Conservation (phyloP, 257 asterid genomes). For the Echites panduratus region DNA sequence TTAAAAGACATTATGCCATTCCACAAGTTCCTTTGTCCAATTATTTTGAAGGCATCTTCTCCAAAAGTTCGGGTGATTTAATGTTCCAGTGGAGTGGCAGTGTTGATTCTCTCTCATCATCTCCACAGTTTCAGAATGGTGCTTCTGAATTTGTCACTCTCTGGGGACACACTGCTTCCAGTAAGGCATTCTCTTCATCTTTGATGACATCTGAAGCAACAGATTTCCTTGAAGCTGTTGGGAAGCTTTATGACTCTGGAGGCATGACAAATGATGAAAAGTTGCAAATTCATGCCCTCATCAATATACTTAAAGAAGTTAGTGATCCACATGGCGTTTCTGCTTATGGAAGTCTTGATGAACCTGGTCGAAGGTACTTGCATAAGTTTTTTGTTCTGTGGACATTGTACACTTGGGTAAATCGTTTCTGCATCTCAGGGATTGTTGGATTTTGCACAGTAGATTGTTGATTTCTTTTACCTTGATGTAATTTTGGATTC, state of each 20-base stretch:
- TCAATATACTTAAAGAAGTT: conserved; percentile 72
- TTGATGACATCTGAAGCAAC: conserved; percentile 49
- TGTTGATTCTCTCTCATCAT: conserved; percentile 9
- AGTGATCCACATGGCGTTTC: conserved; percentile 49
- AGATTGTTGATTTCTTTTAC: background rate
- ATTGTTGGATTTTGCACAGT: background rate
- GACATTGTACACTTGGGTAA: background rate
- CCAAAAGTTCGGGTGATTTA: conserved; percentile 44
- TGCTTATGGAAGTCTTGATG: conserved; percentile 92
- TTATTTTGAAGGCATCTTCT: conserved; percentile 65
- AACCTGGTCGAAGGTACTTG: conserved; percentile 79
- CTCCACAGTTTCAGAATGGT: conserved; percentile 46
- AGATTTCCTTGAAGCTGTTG: conserved; percentile 56
- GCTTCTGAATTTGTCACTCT: conserved; percentile 30
- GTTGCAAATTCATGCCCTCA: conserved; percentile 69
- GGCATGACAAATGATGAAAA: conserved; percentile 49
- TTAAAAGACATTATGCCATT: conserved; percentile 28
- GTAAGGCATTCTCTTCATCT: conserved; percentile 32
- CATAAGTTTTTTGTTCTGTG: conserved; percentile 4
- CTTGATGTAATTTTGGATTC: background rate
- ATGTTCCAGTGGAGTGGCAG: conserved; percentile 58
- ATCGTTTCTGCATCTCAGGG: background rate
- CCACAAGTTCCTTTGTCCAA: conserved; percentile 61
- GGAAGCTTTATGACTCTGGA: conserved; percentile 37
- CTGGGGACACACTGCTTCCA: conserved; percentile 39